Percentiles rank a stretch among this genome's conserved stretches.
Conservation (phyloP, 23 red algal species). For the Gracilariopsis chorda region DNA sequence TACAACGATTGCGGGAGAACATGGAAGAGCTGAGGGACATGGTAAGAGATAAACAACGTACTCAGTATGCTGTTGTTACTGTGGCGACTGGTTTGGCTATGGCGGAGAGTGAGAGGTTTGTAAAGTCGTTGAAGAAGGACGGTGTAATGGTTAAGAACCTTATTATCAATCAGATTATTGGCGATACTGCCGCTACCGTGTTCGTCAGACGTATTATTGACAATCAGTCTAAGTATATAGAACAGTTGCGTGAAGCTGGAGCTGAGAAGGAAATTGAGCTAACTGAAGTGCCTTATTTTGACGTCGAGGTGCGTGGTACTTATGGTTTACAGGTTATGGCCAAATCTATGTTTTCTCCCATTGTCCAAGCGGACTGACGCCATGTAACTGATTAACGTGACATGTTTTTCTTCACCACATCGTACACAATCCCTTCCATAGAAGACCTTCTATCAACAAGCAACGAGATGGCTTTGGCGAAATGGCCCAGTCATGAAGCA, state of each 20-base stretch:
- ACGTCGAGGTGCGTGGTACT: constrained; percentile 89
- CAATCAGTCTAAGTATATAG: constrained; percentile 50
- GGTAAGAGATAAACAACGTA: constrained; percentile 49
- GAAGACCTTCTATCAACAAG: too few relatives aligned
- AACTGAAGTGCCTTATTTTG: constrained; percentile 91
- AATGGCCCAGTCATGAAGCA: too few relatives aligned
- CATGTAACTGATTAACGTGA: too few relatives aligned
- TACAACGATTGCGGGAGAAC: constrained; percentile 66
- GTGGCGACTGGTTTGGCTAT: constrained; percentile 87
- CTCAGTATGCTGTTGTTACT: constrained; percentile 85
- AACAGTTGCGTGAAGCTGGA: constrained; percentile 19
- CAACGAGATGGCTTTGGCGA: too few relatives aligned
- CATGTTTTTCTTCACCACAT: too few relatives aligned
- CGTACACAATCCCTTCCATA: too few relatives aligned
- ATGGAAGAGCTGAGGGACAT: constrained; percentile 70
- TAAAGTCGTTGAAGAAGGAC: constrained; percentile 35
- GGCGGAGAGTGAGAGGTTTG: constrained; percentile 85
- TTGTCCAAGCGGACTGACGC: neutral
- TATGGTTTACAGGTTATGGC: constrained; percentile 65
- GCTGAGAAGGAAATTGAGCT: constrained; percentile 52
- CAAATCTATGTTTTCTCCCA: constrained; percentile 23
- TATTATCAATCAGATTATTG: constrained; percentile 91
- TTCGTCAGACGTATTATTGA: constrained; percentile 58
- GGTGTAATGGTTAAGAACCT: constrained; percentile 61
- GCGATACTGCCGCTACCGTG: constrained; percentile 6